Base-by-base conservation (phyloP, 306 rosid genomes). In the Cajanus cajan region DNA sequence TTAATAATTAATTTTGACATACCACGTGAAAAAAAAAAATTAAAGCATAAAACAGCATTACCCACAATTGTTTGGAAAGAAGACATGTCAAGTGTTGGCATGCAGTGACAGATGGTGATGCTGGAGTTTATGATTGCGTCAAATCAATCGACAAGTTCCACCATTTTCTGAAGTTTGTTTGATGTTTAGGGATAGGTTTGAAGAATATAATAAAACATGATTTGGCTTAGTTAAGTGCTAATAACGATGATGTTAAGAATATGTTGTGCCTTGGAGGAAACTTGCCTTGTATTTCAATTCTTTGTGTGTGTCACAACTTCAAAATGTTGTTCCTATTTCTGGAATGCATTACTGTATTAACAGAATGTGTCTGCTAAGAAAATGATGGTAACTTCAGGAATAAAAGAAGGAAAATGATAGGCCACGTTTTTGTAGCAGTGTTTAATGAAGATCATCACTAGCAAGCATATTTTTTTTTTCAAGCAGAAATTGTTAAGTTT, bases 231-330 rank as follows among this genome's bases (percentile, higher is more conserved):
- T 74, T 24, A 34, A 34, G 37, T 58, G 57, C 44, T 58, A 63
- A 51, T 28, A 28, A 28, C 31, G 31, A 28, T 28, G 31, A 28
- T 28, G 31, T 47, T 21, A 15, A 50, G 16, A 24, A 58, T 58
- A 57, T 2, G 8, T 59, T 51, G 67, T 73, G 39, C 51, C 31
- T 14, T 2, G 28, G 54, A 4, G 6, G 55, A 74, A 58, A 58
- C 69, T 74, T 55, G 68, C 68, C 68, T 74, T 74, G 79, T 58
- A 16, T 74, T 74, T 16, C 8, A 57, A 58, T 74, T 71, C 76
- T 71, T 47, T 14, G 7, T 31, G 7, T 18, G 8, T 71, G 36
- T 31, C 76, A 28, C 41, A 34, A 51, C 34, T 18, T 51, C 47
- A 51, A 57, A 50, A 4, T 31, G 76, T 18, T 31, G 14, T 45